Conservation (phyloP, 2,329 filamentous ascomycete genomes). For the Myrmaecium sp. region DNA sequence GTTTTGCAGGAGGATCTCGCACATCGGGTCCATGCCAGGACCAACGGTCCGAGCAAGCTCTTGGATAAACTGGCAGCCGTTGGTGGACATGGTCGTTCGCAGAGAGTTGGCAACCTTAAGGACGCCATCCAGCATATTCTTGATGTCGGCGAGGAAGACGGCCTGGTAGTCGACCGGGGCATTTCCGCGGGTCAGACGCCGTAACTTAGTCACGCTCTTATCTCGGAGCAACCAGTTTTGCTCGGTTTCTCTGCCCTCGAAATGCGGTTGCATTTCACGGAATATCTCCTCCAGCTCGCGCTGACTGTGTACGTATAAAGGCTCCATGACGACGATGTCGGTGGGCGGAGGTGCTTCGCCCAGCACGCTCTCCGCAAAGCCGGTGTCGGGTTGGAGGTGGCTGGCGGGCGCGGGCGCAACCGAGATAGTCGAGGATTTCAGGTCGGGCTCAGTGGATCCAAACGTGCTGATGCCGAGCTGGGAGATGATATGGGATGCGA, state of each 20-base stretch:
- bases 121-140: slow-evolving; percentile 67
- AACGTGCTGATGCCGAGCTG: slow-evolving; percentile 40
- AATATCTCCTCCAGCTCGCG: slow-evolving; percentile 81
- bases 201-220: slow-evolving; percentile 58
- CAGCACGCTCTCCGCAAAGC: slow-evolving; percentile 25
- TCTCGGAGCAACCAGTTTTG: slow-evolving; percentile 83
- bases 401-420: slow-evolving; percentile 12
- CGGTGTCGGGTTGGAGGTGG: slow-evolving; percentile 23
- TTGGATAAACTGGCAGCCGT: slow-evolving; percentile 69
- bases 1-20: slow-evolving; percentile 75
- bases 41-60: slow-evolving; percentile 66
- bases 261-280: slow-evolving; percentile 61
- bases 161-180: slow-evolving; percentile 59
- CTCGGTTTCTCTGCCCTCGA: slow-evolving; percentile 80
- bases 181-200: slow-evolving; percentile 70
- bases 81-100: slow-evolving; percentile 76
- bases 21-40: slow-evolving; percentile 67
- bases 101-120: slow-evolving; percentile 72
- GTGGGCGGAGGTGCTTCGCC: slow-evolving; percentile 44
- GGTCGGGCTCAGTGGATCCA: slow-evolving; percentile 13
- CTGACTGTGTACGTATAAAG: slow-evolving; percentile 66
- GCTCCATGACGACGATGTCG: slow-evolving; percentile 55
- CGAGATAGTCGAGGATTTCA: slow-evolving; percentile 22
- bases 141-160: slow-evolving; percentile 53
- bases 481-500: slow-evolving; percentile 64